phyloP scores from a whole-genome alignment of 2,329 filamentous ascomycete genomes.

The Hypoxylon rubiginosum region DNA sequence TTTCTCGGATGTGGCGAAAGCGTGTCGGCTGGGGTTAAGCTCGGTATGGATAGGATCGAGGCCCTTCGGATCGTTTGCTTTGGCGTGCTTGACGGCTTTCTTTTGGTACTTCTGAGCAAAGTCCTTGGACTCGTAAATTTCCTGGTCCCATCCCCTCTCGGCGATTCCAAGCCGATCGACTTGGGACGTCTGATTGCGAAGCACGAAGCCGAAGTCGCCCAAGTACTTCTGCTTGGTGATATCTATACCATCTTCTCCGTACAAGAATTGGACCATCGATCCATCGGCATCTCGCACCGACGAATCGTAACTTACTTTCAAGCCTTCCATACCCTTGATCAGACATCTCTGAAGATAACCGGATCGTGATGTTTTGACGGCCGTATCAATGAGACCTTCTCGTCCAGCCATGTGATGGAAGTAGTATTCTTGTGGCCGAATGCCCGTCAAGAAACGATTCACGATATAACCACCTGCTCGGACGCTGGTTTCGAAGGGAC shows the following conservation, averaged over 20 bases:
- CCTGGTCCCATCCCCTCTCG: slow-evolving; percentile 57
- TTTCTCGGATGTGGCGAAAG: slow-evolving; percentile 89
- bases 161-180: slow-evolving; percentile 80
- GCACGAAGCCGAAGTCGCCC: slow-evolving; percentile 88
- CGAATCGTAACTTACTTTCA: slow-evolving; percentile 92
- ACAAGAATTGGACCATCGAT: slow-evolving; percentile 92
- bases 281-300: slow-evolving; percentile 96
- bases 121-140: slow-evolving; percentile 65
- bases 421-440: slow-evolving; percentile 97
- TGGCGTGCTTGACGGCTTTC: slow-evolving; percentile 80
- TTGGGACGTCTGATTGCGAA: slow-evolving; percentile 86
- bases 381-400: slow-evolving; percentile 98
- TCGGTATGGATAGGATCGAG: slow-evolving; percentile 82
- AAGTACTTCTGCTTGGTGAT: slow-evolving; percentile 95
- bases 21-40: slow-evolving; percentile 81
- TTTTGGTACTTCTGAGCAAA: slow-evolving; percentile 84
- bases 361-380: slow-evolving; percentile 97
- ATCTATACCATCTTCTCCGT: slow-evolving; percentile 95
- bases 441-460: slow-evolving; percentile 97
- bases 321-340: slow-evolving; percentile 98
- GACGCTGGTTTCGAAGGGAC: slow-evolving; percentile 88
- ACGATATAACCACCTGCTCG: slow-evolving; percentile 94
- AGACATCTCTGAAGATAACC: slow-evolving; percentile 97
- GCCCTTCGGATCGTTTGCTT: slow-evolving; percentile 66
- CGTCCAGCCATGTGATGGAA: slow-evolving; percentile 99